Evolutionary conservation across 495 filamentous ascomycete genomes (phyloP).

Genomic region (Penicillium flavigenum): DNA sequence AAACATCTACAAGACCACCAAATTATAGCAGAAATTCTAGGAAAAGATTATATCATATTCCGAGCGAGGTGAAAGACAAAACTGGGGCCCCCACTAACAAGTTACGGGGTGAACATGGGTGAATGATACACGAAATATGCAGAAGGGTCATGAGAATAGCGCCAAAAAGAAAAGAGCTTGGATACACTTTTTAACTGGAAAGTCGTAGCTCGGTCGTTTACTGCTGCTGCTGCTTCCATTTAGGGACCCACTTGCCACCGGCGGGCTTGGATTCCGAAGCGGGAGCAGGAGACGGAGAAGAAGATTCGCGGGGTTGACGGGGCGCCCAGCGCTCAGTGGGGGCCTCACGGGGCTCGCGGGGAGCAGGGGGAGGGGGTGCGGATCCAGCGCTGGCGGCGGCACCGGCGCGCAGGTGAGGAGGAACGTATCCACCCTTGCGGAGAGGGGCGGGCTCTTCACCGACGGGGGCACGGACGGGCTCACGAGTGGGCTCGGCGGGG

Average conservation of each 20-base stretch:
- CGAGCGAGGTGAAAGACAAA: constrained; percentile 22
- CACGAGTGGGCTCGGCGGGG: constrained; percentile 22
- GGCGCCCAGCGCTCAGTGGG: constrained; percentile 34
- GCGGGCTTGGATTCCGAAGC: constrained; percentile 33
- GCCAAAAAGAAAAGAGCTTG: constrained; percentile 29
- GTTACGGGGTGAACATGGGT: constrained; percentile 16
- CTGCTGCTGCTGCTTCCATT: constrained; percentile 47
- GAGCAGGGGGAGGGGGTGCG: constrained; percentile 33
- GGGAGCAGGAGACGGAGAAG: constrained; percentile 19
- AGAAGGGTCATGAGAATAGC: constrained; percentile 34
- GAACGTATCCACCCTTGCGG: constrained; percentile 50
- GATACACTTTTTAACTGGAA: constrained; percentile 30
- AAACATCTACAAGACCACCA: not conserved
- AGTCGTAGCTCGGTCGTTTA: constrained; percentile 28
- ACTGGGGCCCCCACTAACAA: constrained; percentile 13
- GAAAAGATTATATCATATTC: constrained; percentile 17
- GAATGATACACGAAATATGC: constrained; percentile 36
- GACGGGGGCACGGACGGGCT: constrained; percentile 28
- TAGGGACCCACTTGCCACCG: constrained; percentile 44
- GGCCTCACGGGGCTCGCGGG: constrained; percentile 32
- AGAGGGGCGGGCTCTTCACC: constrained; percentile 36
- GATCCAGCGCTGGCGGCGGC: constrained; percentile 31
- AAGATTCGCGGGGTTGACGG: constrained; percentile 22
- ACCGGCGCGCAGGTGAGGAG: constrained; percentile 48
- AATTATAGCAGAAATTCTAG: not conserved